Percentiles rank a stretch among this genome's conserved stretches.
phyloP scores from a whole-genome alignment of 306 rosid species.

The Quercus rubra region DNA sequence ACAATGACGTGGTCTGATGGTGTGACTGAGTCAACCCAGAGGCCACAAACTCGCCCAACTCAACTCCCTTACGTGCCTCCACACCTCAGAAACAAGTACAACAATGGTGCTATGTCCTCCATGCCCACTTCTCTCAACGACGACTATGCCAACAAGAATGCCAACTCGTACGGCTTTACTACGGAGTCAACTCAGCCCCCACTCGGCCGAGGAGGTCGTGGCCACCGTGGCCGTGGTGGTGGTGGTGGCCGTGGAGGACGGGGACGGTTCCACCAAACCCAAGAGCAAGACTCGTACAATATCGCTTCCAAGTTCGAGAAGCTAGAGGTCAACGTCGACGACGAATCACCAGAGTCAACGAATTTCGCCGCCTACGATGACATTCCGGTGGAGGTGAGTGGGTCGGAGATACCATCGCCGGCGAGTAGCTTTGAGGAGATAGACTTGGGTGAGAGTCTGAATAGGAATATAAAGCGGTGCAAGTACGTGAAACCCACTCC shows the following conservation, averaged over 20 bases:
- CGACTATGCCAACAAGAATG: no score
- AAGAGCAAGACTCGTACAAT: not conserved
- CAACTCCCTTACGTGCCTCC: conserved; percentile 40
- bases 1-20: conserved; percentile 45
- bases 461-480: conserved; percentile 65
- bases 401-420: conserved; percentile 61
- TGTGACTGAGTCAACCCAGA: conserved; percentile 21
- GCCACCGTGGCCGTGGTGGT: not conserved
- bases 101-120: not conserved
- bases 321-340: not conserved
- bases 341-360: not conserved
- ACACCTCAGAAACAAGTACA: conserved; percentile 4
- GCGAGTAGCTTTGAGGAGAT: conserved; percentile 80
- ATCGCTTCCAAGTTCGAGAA: conserved; percentile 13
- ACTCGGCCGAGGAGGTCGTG: conserved; percentile 11
- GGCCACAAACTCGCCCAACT: conserved; percentile 8
- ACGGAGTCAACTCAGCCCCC: not conserved
- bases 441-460: conserved; percentile 76
- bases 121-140: not conserved
- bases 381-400: conserved; percentile 80
- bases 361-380: conserved; percentile 81
- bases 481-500: conserved; percentile 85
- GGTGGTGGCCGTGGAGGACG: conserved; percentile 15
- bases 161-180: not conserved
- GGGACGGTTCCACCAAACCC: not conserved